These are phyloP conservation scores for Agroathelia rolfsii DNA, from an alignment of 1,284 basidiomycete species.

Conservation along the genomic window DNA sequence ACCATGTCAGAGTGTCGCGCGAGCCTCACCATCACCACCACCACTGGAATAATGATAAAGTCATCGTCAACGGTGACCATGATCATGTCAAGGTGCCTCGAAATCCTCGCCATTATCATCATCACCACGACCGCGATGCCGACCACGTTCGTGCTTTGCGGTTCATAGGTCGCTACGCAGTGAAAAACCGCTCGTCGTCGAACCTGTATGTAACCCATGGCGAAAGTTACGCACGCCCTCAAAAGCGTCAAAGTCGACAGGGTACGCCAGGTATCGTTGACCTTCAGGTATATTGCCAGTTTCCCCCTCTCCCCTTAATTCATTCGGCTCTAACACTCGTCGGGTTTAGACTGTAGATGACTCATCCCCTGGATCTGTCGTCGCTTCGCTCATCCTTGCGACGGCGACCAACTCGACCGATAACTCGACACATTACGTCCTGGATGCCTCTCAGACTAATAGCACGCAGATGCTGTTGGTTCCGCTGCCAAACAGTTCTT, in stretches of 20 bases:
- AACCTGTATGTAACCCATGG: no score
- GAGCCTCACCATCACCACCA: constrained; percentile 14
- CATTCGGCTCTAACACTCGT: no score
- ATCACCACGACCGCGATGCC: constrained; percentile 13
- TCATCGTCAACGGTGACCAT: constrained; percentile 9
- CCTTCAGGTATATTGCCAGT: constrained; percentile 31
- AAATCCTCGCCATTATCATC: constrained; percentile 13
- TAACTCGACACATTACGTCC: constrained; percentile 28
- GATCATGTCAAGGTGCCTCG: constrained; percentile 8
- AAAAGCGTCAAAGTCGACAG: constrained; percentile 12
- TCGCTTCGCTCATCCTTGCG: constrained; percentile 41
- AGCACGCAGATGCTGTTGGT: constrained; percentile 43
- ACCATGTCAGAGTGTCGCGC: constrained; percentile 15
- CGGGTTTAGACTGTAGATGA: constrained; percentile 20
- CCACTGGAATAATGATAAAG: constrained; percentile 7
- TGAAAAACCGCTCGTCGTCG: no score
- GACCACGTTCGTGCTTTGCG: no score
- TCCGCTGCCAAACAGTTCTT: no score
- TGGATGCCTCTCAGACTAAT: constrained; percentile 46
- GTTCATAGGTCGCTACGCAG: no score
- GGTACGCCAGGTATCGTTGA: constrained; percentile 35
- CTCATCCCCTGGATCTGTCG: constrained; percentile 18
- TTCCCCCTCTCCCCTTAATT: constrained; percentile 3
- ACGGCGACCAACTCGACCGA: constrained; percentile 14
- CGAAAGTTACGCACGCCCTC: no score